phyloP scores from a whole-genome alignment of 1,284 basidiomycete species.

The Violaceomyces palustris region DNA sequence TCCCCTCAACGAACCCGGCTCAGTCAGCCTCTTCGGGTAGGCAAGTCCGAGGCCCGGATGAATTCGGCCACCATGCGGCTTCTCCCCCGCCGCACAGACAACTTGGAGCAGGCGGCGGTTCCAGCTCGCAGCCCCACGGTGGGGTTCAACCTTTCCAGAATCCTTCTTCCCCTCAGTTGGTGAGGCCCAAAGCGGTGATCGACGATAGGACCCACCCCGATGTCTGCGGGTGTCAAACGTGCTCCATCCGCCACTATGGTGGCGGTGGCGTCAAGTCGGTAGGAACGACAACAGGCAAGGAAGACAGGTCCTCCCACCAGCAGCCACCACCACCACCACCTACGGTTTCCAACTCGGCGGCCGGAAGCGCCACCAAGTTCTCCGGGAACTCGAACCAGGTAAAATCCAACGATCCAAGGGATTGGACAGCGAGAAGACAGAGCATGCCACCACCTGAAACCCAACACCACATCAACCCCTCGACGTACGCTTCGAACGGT shows the following conservation, averaged over 20 bases:
- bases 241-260: conserved; percentile 33
- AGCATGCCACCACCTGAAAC: conserved; percentile 13
- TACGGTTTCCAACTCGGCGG: background rate
- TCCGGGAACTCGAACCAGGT: too few relatives aligned
- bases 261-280: background rate
- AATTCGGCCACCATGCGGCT: conserved; percentile 6
- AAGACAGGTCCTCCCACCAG: background rate
- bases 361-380: background rate
- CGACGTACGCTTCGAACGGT: too few relatives aligned
- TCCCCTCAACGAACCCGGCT: too few relatives aligned
- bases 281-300: background rate
- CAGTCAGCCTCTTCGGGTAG: conserved; percentile 4
- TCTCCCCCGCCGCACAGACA: conserved; percentile 9
- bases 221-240: conserved; percentile 41
- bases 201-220: conserved; percentile 32
- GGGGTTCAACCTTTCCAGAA: too few relatives aligned
- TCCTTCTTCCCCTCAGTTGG: too few relatives aligned
- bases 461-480: too few relatives aligned
- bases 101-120: background rate
- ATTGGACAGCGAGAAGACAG: conserved; percentile 11
- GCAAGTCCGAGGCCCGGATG: conserved; percentile 3
- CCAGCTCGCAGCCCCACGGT: background rate
- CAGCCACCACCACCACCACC: conserved; percentile 2
- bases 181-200: too few relatives aligned
- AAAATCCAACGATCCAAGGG: conserved; percentile 3